Percentiles rank a stretch among this genome's conserved stretches.
phyloP scores from a whole-genome alignment of 2,329 filamentous ascomycete genomes.

The Colletotrichum magnum region DNA sequence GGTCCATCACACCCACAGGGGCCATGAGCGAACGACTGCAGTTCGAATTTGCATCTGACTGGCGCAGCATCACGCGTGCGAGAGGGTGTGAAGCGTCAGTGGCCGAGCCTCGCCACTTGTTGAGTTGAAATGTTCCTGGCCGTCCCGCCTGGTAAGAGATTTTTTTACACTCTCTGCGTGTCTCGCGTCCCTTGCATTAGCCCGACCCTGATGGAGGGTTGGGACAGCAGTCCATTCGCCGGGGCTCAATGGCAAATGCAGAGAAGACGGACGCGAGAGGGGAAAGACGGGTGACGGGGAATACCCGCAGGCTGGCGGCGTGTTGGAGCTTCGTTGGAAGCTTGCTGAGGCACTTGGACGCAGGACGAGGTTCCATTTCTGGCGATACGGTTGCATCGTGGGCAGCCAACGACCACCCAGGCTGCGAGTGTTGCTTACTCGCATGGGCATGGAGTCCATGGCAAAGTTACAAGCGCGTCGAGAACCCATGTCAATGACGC shows the following conservation, averaged over 20 bases:
- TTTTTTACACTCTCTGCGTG: neutral
- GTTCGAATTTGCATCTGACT: constrained; percentile 13
- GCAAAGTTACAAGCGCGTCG: constrained; percentile 24
- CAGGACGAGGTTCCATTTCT: constrained; percentile 4
- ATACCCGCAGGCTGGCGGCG: constrained; percentile 28
- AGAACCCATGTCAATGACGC: constrained; percentile 8
- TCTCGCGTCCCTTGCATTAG: constrained; percentile 40
- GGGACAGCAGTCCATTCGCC: constrained; percentile 25
- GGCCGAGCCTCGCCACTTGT: neutral
- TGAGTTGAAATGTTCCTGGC: constrained; percentile 18
- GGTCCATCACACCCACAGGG: constrained; percentile 7
- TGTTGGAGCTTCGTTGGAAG: constrained; percentile 26
- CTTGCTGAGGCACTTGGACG: constrained; percentile 11
- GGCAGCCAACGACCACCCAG: neutral
- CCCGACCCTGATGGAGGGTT: constrained; percentile 30
- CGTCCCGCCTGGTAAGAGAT: constrained; percentile 15
- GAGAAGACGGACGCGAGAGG: constrained; percentile 30
- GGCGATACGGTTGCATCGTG: constrained; percentile 25
- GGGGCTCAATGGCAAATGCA: constrained; percentile 15
- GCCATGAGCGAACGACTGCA: neutral
- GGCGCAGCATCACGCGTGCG: constrained; percentile 7
- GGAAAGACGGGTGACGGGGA: constrained; percentile 24
- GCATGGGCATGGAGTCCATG: constrained; percentile 10
- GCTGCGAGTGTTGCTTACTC: constrained; percentile 4
- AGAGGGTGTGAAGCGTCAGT: constrained; percentile 33